phyloP scores from a whole-genome alignment of 179 eudicot genomes.

The Pouteria campechiana region DNA sequence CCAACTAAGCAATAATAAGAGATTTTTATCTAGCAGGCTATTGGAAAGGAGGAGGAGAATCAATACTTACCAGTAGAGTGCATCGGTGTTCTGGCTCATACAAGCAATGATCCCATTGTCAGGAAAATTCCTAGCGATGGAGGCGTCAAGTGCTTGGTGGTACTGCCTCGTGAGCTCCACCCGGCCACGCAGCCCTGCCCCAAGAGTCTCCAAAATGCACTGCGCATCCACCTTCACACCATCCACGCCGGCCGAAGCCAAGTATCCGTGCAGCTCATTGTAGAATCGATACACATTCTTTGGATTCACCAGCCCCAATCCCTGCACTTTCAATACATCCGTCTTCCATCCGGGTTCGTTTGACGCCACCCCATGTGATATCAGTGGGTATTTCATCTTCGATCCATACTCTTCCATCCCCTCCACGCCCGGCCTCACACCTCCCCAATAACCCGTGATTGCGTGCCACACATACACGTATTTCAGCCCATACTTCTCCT shows the following conservation, averaged over 20 bases:
- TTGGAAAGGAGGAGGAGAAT: not conserved
- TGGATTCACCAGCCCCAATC: conserved; percentile 82
- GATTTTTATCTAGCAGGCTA: too few relatives aligned
- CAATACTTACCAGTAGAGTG: conserved; percentile 62
- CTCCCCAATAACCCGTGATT: conserved; percentile 93
- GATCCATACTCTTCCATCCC: conserved; percentile 79
- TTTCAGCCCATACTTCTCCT: conserved; percentile 62
- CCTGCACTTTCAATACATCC: conserved; percentile 57
- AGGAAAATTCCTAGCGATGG: conserved; percentile 64
- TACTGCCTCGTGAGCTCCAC: conserved; percentile 79
- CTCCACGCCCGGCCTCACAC: conserved; percentile 76
- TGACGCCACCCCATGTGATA: conserved; percentile 54
- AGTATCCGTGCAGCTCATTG: conserved; percentile 63
- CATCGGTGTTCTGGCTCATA: conserved; percentile 94
- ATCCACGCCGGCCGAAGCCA: conserved; percentile 78
- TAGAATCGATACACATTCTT: conserved; percentile 69
- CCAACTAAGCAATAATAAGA: too few relatives aligned
- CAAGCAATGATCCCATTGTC: conserved; percentile 97
- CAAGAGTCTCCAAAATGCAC: conserved; percentile 84
- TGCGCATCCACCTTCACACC: conserved; percentile 97
- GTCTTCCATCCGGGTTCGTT: conserved; percentile 77
- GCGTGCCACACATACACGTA: conserved; percentile 98
- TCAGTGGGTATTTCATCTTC: conserved; percentile 47
- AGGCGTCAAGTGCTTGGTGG: conserved; percentile 92
- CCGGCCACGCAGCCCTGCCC: conserved; percentile 76